These are phyloP conservation scores for Taiozyma sp. DNA, from an alignment of 1,139 yeast species.

Conservation along the genomic window DNA sequence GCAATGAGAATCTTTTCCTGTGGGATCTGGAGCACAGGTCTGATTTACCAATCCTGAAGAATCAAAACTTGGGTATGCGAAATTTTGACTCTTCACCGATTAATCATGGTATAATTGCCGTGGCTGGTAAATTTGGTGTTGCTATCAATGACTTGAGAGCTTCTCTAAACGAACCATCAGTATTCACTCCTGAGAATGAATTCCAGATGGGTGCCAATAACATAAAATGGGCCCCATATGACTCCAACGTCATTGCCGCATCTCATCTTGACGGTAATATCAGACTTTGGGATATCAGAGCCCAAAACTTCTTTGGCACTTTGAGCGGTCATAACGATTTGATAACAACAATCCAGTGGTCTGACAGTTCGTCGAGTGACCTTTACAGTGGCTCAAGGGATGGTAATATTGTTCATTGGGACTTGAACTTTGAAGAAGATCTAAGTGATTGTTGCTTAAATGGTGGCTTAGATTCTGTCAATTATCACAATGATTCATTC, in stretches of 20 bases:
- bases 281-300: slow-evolving; percentile 74
- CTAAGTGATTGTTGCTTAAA: slow-evolving; percentile 39
- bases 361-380: slow-evolving; percentile 39
- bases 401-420: slow-evolving; percentile 76
- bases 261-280: slow-evolving; percentile 57
- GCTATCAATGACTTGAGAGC: slow-evolving; percentile 64
- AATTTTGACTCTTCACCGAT: slow-evolving; percentile 48
- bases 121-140: slow-evolving; percentile 68
- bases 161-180: slow-evolving; percentile 29
- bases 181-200: slow-evolving; percentile 36
- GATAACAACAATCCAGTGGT: slow-evolving; percentile 62
- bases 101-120: slow-evolving; percentile 50
- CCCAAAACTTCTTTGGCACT: slow-evolving; percentile 46
- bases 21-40: slow-evolving; percentile 66
- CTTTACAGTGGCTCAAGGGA: slow-evolving; percentile 65
- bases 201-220: slow-evolving; percentile 32
- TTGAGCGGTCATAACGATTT: slow-evolving; percentile 54
- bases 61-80: slow-evolving; percentile 45
- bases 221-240: slow-evolving; percentile 60
- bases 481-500: slow-evolving; percentile 32
- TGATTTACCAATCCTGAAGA: slow-evolving; percentile 48
- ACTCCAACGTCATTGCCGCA: slow-evolving; percentile 62
- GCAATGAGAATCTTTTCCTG: slow-evolving; percentile 58
- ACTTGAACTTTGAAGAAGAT: slow-evolving; percentile 35
- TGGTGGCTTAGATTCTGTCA: slow-evolving; percentile 43